A percentile compares a stretch with the other conserved stretches of the same genome.
phyloP scores from a whole-genome alignment of 1,139 yeast genomes.

The Magnusiomyces paraingens region DNA sequence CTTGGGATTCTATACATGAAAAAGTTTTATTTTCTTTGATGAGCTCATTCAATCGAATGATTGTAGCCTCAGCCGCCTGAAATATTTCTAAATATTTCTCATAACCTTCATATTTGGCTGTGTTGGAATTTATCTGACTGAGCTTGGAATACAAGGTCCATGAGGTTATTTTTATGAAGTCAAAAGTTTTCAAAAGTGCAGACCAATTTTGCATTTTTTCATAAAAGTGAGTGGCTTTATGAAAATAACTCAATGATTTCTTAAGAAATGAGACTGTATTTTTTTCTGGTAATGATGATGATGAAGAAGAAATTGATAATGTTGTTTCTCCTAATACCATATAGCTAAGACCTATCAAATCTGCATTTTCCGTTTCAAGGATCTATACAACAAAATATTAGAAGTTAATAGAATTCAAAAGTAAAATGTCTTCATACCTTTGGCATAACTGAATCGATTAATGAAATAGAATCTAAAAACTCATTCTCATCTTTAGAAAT shows the following conservation, averaged over 20 bases:
- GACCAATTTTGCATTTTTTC: constrained; percentile 10
- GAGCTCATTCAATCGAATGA: no score
- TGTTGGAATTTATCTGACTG: no score
- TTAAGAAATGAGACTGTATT: background rate
- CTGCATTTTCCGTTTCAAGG: constrained; percentile 21
- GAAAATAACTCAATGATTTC: background rate
- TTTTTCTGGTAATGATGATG: background rate
- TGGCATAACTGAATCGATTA: constrained; percentile 27
- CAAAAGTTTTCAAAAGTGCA: background rate
- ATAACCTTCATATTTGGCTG: no score
- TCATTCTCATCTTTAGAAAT: constrained; percentile 21
- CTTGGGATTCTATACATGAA: no score
- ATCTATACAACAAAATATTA: constrained; percentile 11
- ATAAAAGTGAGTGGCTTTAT: background rate
- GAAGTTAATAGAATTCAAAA: constrained; percentile 1
- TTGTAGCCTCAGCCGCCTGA: no score
- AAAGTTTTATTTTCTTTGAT: no score
- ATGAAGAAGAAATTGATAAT: background rate
- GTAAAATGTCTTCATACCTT: constrained; percentile 7
- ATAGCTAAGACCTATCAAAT: constrained; percentile 19
- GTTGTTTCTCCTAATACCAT: background rate
- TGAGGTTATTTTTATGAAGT: background rate
- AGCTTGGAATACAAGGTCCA: no score
- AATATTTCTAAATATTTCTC: no score
- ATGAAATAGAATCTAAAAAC: constrained; percentile 22